Conservation (phyloP, 2,329 filamentous ascomycete genomes). For the Metarhizium anisopliae region DNA sequence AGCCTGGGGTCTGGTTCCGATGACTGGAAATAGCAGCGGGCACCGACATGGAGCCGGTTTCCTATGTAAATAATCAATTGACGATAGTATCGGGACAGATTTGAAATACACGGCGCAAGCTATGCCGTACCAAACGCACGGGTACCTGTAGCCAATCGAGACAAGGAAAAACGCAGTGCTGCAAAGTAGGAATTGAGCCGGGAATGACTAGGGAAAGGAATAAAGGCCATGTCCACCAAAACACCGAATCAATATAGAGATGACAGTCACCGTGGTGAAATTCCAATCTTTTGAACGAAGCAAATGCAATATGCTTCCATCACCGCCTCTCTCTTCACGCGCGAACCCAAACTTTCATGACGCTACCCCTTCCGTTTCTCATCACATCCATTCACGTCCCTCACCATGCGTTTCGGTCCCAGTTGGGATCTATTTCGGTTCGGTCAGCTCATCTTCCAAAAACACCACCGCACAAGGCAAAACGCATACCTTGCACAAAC, state of each 20-base stretch:
- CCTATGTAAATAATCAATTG: too few relatives aligned
- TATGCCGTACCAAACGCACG: background rate
- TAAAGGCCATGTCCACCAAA: background rate
- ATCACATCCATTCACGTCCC: background rate
- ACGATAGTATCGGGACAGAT: background rate
- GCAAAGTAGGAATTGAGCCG: background rate
- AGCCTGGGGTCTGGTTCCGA: too few relatives aligned
- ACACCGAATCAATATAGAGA: background rate
- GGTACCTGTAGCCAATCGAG: too few relatives aligned
- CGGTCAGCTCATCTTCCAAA: conserved; percentile 2
- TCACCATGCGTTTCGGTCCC: conserved; percentile 88
- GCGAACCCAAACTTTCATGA: background rate
- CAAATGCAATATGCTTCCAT: background rate
- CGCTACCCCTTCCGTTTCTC: background rate
- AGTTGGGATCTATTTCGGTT: conserved; percentile 58
- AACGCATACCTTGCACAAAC: conserved; percentile 77
- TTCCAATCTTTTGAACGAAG: background rate
- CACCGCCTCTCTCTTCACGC: background rate
- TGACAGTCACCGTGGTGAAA: background rate
- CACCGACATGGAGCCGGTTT: conserved; percentile 15
- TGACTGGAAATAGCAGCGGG: conserved; percentile 14
- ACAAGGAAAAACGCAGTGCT: too few relatives aligned
- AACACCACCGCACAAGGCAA: background rate
- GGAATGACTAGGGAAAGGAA: background rate
- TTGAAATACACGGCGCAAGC: background rate